Evolutionary conservation across 108 stramenopile genomes (phyloP), one percentile per base, ranked within the genome.

Genomic region (Pseudonitzschia multiseries): DNA sequence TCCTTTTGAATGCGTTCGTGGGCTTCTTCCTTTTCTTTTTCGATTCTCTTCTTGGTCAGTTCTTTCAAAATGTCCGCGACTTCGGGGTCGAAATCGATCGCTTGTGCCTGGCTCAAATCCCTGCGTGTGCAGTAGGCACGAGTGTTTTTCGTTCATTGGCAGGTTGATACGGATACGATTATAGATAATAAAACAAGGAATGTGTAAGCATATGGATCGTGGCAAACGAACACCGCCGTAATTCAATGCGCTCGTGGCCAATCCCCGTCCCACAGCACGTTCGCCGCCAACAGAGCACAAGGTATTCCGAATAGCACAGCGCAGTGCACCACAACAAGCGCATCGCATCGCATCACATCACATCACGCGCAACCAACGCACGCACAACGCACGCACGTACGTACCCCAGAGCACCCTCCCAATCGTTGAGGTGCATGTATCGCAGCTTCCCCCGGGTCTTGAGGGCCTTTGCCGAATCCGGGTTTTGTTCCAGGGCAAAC

Each of bases 71-170:
- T 84, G 24, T 72, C 71, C 14, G 89, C 95, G n/a, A 88, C 82
- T 24, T 80, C 89, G 27, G 87, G 88, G 76, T 96, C 93, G 78
- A 85, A 96, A 81, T 96, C 95, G 70, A 94, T 93, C 12, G 83
- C 24, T 79, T 96, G 95, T n/a, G 87, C 84, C 62, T 86, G 68
- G 50, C 60, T 67, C 62, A 71, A 65, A 65, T 79, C 79, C 31
- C 61, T 62, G 61, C 2, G 31, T 33, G 40, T 15, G 36, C n/a
- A n/a, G n/a, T n/a, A n/a, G n/a, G n/a, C n/a, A n/a, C n/a, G n/a
- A n/a, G n/a, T n/a, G n/a, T n/a, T n/a, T n/a, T n/a, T n/a, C n/a
- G n/a, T n/a, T n/a, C n/a, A n/a, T 33, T 31, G 15, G 26, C 14
- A 12, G 40, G 32, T 65, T 44, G 42, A 9, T 68, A 48, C 22